Evolutionary conservation across 2,329 filamentous ascomycete species (phyloP), one percentile per base, ranked within the genome.

Genomic region (Pezicula radicicola): DNA sequence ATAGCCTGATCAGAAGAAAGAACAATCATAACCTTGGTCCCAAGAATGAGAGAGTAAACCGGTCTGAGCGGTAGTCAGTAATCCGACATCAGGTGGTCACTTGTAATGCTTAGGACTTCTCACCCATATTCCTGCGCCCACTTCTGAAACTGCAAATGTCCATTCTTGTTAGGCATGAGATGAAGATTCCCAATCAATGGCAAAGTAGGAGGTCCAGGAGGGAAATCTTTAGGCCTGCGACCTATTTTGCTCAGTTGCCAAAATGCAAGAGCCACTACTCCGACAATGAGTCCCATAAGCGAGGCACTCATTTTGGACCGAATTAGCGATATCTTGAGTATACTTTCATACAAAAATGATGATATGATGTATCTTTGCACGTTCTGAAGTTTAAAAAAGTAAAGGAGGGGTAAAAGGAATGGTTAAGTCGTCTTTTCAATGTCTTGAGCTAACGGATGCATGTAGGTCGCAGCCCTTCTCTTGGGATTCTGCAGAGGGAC

Each of bases 1-100:
- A 60, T 45, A 10, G 56, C 55, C 6, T 37, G 18, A 30, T 55
- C 55, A 25, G 21, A 42, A 4, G 43, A 51, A 6, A 60, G 50
- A n/a, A 60, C 57, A 33, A 58, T 49, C 18, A 58, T 7, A 21
- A 40, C 48, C 28, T 54, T 57, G 6, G 57, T 52, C 10, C 59
- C 59, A 2, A 61, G 35, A 6, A 57, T 61, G n/a, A 59, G 50
- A 9, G 40, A 47, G 43, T 66, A 75, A n/a, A 77, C 19, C 4
- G 41, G 41, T 40, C 37, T 40, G 15, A 8, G 18, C 16, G 28
- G 21, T 21, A 15, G 8, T 16, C 16, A 16, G 21, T 12, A 21
- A 13, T 4, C 2, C 19, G 42, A 9, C 18, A 2, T 21, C 21
- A 12, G 25, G 3, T n/a, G 3, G 3, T 6, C 21, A n/a, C 15